Base-by-base conservation (phyloP, 1,139 yeast genomes). In the Meyerozyma elateridarum region DNA sequence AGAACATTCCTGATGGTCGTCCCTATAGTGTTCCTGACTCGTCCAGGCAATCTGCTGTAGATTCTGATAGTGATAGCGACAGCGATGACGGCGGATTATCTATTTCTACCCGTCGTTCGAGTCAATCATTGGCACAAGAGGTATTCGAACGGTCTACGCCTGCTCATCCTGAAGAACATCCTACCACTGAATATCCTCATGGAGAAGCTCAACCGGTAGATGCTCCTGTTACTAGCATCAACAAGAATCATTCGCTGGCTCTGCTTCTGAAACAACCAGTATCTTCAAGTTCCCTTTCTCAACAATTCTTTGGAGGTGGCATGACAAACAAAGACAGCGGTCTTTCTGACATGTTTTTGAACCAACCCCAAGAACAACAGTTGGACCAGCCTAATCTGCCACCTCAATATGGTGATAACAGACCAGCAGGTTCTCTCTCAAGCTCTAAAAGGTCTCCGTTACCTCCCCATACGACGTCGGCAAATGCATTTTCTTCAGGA, bases 61-160 rank as follows among this genome's bases (percentile, higher is more conserved):
- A 54, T 16, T 42, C 45, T 6, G 48, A 44, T 22, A 42, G 47
- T 4, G 45, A 40, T 12, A 44, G 46, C 8, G 51, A 46, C 8
- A 43, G 38, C 12, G 49, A 45, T 3, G 68, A 59, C 29, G 63
- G 51, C 17, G 72, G 70, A 3, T 54, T 68, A 31, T 62, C 69
- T 1, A 68, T 68, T 20, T 57, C 60, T 3, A 57, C 73, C 2
- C 49, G 65, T 38, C 54, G 56, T 27, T 64, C 72, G 6, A 63
- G 70, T 48, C 73, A 66, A 40, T 60, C 68, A n/a, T 53, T 68
- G 37, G 73, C 72, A 5, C 70, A 68, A 36, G 70, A 54, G 57
- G 62, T 64, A n/a, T 64, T 64, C 45, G 54, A 54, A 20, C 46
- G 39, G 33, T 44, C 46, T 20, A 26, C 37, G 13, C 21, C 39